These are phyloP conservation scores for Acanthamoeba lenticulata DNA, from an alignment of 208 protist genomes.

Conservation along the genomic window DNA sequence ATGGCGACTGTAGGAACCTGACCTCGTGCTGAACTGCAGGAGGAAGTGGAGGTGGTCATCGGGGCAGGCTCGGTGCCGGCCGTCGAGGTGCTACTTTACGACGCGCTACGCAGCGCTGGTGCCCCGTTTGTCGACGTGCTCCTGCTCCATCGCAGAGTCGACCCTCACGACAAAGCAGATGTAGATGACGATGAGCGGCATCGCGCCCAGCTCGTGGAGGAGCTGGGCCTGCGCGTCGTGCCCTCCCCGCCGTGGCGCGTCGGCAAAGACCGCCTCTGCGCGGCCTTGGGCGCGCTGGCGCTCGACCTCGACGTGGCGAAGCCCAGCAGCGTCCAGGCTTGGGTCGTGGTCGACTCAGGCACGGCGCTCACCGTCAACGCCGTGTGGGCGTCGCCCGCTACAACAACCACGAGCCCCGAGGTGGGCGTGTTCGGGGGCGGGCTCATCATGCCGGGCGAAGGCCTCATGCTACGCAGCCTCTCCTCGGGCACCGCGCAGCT, in stretches of 20 bases:
- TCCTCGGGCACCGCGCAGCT: slow-evolving; percentile 5
- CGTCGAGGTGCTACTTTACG: not conserved
- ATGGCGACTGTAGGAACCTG: too few relatives aligned
- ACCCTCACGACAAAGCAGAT: not conserved
- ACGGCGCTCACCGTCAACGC: not conserved
- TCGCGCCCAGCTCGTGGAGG: not conserved
- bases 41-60: not conserved
- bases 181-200: not conserved
- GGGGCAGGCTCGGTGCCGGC: not conserved
- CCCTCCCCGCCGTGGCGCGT: not conserved
- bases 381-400: not conserved
- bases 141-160: not conserved
- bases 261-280: not conserved
- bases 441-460: slow-evolving; percentile 15
- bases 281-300: not conserved
- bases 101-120: not conserved
- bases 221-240: not conserved
- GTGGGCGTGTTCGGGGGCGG: slow-evolving; percentile 22
- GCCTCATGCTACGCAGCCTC: slow-evolving; percentile 14
- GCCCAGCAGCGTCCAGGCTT: not conserved
- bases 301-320: not conserved
- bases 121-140: not conserved
- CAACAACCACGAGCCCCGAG: not conserved
- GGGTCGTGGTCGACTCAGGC: not conserved
- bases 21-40: not conserved